phyloP scores from a whole-genome alignment of 352 stramenopile species.

The Pythium dissotocum region DNA sequence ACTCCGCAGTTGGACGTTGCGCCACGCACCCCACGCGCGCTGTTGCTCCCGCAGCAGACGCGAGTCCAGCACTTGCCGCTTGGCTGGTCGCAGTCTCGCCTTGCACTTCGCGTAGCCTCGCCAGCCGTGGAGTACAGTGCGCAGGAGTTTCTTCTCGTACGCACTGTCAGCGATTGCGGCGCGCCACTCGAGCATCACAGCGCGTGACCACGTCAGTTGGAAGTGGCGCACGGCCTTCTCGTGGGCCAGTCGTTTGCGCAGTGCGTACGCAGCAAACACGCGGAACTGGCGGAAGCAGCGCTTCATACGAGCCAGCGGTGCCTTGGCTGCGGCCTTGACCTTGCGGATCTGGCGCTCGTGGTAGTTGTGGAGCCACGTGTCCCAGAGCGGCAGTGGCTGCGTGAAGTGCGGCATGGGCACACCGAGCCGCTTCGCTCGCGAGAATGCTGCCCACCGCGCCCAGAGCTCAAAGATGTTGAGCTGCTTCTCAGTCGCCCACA shows the following conservation, averaged over 20 bases:
- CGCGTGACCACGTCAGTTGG: slow-evolving; percentile 6
- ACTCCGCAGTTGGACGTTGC: slow-evolving; percentile 51
- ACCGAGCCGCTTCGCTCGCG: slow-evolving; percentile 45
- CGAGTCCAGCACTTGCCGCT: slow-evolving; percentile 25
- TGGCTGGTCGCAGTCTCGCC: slow-evolving; percentile 39
- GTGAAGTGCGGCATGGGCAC: slow-evolving; percentile 48
- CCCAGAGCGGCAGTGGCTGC: slow-evolving; percentile 58
- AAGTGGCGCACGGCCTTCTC: slow-evolving; percentile 31
- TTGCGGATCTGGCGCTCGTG: slow-evolving; percentile 74
- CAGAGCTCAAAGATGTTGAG: slow-evolving; percentile 70
- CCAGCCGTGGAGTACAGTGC: slow-evolving; percentile 31
- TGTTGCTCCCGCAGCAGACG: slow-evolving; percentile 26
- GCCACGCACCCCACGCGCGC: slow-evolving; percentile 46
- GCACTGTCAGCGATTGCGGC: slow-evolving; percentile 47
- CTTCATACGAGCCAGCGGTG: slow-evolving; percentile 46
- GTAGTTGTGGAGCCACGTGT: slow-evolving; percentile 76
- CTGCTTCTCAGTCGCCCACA: slow-evolving; percentile 64
- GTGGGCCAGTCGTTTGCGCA: slow-evolving; percentile 21
- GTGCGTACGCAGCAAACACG: slow-evolving; percentile 25
- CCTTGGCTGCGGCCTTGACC: slow-evolving; percentile 58
- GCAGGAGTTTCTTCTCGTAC: slow-evolving; percentile 42
- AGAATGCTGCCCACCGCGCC: slow-evolving; percentile 60
- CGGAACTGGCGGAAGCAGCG: slow-evolving; percentile 48
- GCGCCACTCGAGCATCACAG: slow-evolving; percentile 47
- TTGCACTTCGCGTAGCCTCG: slow-evolving; percentile 41